Evolutionary conservation across 352 stramenopile species (phyloP).

Genomic region (Phytophthora crassamura): DNA sequence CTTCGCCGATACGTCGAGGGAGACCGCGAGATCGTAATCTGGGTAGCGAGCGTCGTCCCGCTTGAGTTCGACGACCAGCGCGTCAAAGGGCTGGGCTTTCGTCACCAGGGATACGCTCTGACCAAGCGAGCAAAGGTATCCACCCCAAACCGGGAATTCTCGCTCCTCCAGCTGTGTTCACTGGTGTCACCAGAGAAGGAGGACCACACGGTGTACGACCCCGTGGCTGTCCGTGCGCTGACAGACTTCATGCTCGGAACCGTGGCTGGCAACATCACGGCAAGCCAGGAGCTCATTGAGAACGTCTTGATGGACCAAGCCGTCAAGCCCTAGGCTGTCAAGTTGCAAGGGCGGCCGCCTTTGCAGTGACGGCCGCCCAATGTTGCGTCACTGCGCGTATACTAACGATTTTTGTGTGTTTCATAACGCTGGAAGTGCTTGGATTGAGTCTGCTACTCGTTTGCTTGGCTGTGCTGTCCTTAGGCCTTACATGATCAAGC

Average conservation of each 20-base stretch:
- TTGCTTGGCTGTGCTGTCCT: too few species aligned
- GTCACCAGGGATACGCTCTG: constrained; percentile 52
- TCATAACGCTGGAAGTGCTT: not conserved
- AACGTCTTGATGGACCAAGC: constrained; percentile 53
- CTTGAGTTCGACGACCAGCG: constrained; percentile 51
- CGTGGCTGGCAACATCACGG: constrained; percentile 52
- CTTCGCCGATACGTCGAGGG: constrained; percentile 47
- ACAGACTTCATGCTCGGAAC: constrained; percentile 67
- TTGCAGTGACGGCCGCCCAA: too few species aligned
- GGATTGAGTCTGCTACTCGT: not conserved
- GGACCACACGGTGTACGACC: constrained; percentile 45
- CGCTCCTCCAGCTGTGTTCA: constrained; percentile 51
- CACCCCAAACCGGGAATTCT: constrained; percentile 40
- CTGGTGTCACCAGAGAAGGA: constrained; percentile 52
- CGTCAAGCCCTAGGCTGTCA: constrained; percentile 14
- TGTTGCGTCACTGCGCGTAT: constrained; percentile 3
- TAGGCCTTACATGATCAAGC: constrained; percentile 6
- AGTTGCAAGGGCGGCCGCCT: too few species aligned
- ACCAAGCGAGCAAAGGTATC: constrained; percentile 47
- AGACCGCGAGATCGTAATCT: constrained; percentile 53
- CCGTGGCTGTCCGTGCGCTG: constrained; percentile 49
- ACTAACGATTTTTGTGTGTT: not conserved
- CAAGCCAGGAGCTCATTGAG: constrained; percentile 65
- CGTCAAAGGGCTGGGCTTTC: constrained; percentile 47
- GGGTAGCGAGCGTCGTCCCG: constrained; percentile 48